phyloP scores from a whole-genome alignment of 306 rosid genomes.

The Styphnolobium japonicum region DNA sequence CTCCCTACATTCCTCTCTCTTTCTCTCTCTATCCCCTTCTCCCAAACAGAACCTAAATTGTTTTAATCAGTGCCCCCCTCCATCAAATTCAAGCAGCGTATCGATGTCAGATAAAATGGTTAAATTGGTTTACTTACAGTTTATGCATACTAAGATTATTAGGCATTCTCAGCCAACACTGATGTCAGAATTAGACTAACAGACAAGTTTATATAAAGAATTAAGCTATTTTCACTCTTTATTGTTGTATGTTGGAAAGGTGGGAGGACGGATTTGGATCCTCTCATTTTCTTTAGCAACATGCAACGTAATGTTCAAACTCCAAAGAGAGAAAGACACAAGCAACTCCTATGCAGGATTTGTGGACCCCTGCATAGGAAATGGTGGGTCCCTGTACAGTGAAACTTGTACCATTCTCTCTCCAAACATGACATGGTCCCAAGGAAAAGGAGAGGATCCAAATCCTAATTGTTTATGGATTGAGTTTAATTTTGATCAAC shows the following conservation, averaged over 20 bases:
- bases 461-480: not conserved
- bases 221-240: not conserved
- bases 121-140: not conserved
- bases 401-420: not conserved
- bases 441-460: not conserved
- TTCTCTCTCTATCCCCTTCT: not conserved
- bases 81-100: constrained; percentile 3
- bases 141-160: too few species aligned
- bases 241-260: not conserved
- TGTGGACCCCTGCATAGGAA: not conserved
- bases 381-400: not conserved
- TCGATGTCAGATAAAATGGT: not conserved
- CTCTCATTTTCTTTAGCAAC: not conserved
- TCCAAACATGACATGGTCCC: not conserved
- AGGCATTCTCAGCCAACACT: not conserved
- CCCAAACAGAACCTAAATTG: constrained; percentile 11
- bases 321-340: not conserved
- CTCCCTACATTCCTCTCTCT: not conserved
- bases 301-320: not conserved
- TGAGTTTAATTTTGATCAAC: too few species aligned
- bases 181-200: not conserved
- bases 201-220: not conserved
- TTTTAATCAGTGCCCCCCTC: not conserved
- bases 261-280: not conserved
- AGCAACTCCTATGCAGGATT: not conserved